Evolutionary conservation across 108 stramenopile species (phyloP).

Genomic region (Stephanodiscus minutulus): DNA sequence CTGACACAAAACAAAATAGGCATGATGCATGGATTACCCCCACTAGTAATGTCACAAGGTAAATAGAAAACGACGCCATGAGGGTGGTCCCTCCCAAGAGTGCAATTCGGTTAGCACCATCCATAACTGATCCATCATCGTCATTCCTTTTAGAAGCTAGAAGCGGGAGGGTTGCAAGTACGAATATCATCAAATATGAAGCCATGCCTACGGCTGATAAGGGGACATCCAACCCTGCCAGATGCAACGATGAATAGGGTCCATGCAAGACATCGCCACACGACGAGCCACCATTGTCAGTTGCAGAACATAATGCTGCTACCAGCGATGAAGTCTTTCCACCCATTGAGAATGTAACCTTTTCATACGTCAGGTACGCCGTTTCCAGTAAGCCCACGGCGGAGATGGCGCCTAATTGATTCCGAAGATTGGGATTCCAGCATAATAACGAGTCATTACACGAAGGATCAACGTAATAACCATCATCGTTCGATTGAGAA

Average conservation of each 20-base stretch:
- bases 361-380: constrained; percentile 70
- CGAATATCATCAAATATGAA: constrained; percentile 60
- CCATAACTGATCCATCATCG: constrained; percentile 26
- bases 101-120: constrained; percentile 57
- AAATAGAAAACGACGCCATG: constrained; percentile 90
- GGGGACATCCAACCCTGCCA: constrained; percentile 57
- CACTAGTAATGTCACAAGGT: constrained; percentile 77
- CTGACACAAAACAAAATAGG: constrained; percentile 86
- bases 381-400: constrained; percentile 72
- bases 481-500: not conserved
- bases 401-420: constrained; percentile 63
- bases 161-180: constrained; percentile 55
- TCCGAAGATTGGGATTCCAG: constrained; percentile 69
- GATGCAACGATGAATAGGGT: constrained; percentile 70
- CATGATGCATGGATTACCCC: constrained; percentile 77
- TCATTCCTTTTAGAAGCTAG: constrained; percentile 15
- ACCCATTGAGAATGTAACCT: constrained; percentile 38
- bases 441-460: constrained; percentile 2
- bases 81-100: constrained; percentile 76
- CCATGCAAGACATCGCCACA: constrained; percentile 66
- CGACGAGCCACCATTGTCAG: constrained; percentile 15
- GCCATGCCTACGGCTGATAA: constrained; percentile 63
- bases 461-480: not conserved
- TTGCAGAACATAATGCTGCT: constrained; percentile 23
- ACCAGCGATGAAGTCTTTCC: constrained; percentile 29